Percentiles rank a stretch among this genome's conserved stretches.
Evolutionary conservation across 495 filamentous ascomycete species (phyloP).

Genomic region (Barbatosphaeria neglecta): DNA sequence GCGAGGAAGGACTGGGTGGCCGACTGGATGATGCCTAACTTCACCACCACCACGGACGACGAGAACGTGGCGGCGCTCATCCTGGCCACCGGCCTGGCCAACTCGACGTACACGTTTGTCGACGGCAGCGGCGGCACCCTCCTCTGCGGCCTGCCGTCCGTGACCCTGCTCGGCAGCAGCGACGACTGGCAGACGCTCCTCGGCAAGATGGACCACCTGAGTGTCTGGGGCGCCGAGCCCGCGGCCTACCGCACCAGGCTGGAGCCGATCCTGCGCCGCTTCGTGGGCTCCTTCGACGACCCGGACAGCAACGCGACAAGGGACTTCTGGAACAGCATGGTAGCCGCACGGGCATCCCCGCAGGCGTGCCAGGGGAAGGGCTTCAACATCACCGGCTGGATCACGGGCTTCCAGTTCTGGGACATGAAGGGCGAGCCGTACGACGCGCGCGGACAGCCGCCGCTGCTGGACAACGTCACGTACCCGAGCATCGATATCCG

Average conservation of each 20-base stretch:
- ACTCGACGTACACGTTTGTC: slow-evolving; percentile 13
- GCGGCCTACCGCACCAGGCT: slow-evolving; percentile 13
- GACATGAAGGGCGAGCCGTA: neutral
- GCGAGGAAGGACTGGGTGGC: slow-evolving; percentile 12
- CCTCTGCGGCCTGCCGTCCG: slow-evolving; percentile 27
- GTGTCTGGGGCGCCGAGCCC: slow-evolving; percentile 24
- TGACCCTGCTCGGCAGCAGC: slow-evolving; percentile 24
- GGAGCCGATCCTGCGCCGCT: slow-evolving; percentile 19
- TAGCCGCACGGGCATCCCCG: slow-evolving; percentile 1
- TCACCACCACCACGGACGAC: slow-evolving; percentile 20
- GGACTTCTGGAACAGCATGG: slow-evolving; percentile 33
- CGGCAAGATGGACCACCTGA: slow-evolving; percentile 15
- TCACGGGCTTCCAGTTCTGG: neutral
- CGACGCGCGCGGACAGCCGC: neutral
- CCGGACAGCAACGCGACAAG: slow-evolving; percentile 19
- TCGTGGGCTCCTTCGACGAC: slow-evolving; percentile 20
- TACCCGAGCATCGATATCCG: neutral
- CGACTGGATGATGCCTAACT: slow-evolving; percentile 25
- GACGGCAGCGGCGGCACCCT: slow-evolving; percentile 18
- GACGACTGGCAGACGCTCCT: slow-evolving; percentile 23
- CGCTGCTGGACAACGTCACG: neutral
- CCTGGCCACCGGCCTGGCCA: slow-evolving; percentile 26
- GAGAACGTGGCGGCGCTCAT: slow-evolving; percentile 20
- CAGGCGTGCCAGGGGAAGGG: neutral
- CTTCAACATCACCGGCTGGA: neutral